Base-by-base conservation (phyloP, 441 rosid species). In the Rhodomyrtus psidioides region DNA sequence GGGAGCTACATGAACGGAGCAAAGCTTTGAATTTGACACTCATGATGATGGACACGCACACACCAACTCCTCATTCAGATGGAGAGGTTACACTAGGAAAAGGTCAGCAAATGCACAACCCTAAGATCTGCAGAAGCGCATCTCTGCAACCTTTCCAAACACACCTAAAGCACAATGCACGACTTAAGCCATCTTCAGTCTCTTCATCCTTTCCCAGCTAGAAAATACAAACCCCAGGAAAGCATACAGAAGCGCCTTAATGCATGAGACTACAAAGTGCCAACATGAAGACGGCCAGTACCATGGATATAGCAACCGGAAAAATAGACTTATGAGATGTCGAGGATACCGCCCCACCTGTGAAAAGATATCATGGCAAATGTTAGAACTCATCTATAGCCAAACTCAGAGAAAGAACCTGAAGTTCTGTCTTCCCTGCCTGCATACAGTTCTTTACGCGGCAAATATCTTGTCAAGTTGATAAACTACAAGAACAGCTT, bases 201-300 rank as follows among this genome's bases (percentile, higher is more conserved):
- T 88, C 65, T 89, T 92, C 24, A 94, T 88, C 88, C 91, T 95
- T 53, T 91, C 92, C 93, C 96, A 86, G 56, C 90, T 85, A 56
- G 98, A 92, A 82, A 91, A 93, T 83, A 97, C 62, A 84, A 94
- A 87, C 89, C 91, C 89, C 86, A 92, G 60, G 10, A 94, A 23
- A 23, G 98, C 92, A 88, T 85, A 91, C 44, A 95, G 89, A 21
- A 95, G 88, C 2, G 95, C 94, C 88, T 88, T 93, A 53, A 97
- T 87, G 90, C 98, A 95, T 44, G 98, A 92, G 70, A 94, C 59
- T 82, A 94, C 65, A 84, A 97, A 95, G 93, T 95, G 95, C 98
- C 98, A 96, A 88, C 99, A 97, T 1, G 99, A 97, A 13, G 99
- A 97, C 3, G 99, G 99, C 99, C 99, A 97, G 88, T 92, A 97